These are phyloP conservation scores for Russula virescens DNA, from an alignment of 768 basidiomycete species.

Conservation along the genomic window DNA sequence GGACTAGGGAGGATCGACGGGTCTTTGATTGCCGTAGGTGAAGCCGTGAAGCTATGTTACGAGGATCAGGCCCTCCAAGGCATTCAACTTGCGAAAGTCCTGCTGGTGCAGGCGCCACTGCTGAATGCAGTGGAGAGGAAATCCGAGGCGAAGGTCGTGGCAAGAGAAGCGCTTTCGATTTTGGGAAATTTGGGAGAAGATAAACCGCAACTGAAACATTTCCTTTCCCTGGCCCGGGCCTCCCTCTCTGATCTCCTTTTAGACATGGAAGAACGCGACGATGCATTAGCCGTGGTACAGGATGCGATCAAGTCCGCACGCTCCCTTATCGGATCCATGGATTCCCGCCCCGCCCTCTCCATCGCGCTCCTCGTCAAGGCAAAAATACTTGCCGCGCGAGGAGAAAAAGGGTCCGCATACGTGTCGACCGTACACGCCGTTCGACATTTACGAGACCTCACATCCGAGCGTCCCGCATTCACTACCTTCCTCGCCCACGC, in stretches of 20 bases:
- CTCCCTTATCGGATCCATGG: conserved; percentile 8
- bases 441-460: conserved; percentile 7
- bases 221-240: conserved; percentile 11
- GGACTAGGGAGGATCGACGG: conserved; percentile 6
- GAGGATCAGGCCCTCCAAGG: conserved; percentile 17
- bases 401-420: conserved; percentile 13
- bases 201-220: conserved; percentile 4
- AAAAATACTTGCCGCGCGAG: not conserved
- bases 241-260: conserved; percentile 11
- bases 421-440: conserved; percentile 4
- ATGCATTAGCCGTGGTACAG: conserved; percentile 8
- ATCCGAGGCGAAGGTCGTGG: conserved; percentile 9
- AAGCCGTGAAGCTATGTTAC: conserved; percentile 10
- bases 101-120: conserved; percentile 5
- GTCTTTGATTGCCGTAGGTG: not conserved
- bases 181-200: conserved; percentile 5
- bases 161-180: conserved; percentile 7
- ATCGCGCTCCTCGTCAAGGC: conserved; percentile 14
- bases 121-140: conserved; percentile 3
- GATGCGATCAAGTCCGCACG: conserved; percentile 15
- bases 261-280: conserved; percentile 3
- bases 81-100: conserved; percentile 14
- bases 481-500: conserved; percentile 4
- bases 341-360: conserved; percentile 12
- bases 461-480: conserved; percentile 9